Conservation (phyloP, 2,329 filamentous ascomycete species). For the Colletotrichum tofieldiae region DNA sequence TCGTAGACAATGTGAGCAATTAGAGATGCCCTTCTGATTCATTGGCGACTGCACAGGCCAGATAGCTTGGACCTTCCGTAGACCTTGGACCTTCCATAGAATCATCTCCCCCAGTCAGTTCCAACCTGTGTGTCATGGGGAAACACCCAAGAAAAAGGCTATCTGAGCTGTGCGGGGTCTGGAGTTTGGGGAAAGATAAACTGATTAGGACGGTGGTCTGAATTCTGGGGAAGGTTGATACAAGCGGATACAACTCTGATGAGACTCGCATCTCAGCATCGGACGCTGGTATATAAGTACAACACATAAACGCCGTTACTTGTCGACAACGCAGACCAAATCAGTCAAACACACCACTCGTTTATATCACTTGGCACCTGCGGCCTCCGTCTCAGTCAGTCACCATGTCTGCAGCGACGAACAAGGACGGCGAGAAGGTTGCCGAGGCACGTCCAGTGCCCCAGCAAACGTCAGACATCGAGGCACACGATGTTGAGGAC, state of each 20-base stretch:
- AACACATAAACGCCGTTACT: not conserved
- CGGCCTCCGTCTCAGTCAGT: not conserved
- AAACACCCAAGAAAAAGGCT: conserved; percentile 23
- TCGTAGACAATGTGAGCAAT: not conserved
- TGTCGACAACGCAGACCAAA: not conserved
- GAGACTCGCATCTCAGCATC: not conserved
- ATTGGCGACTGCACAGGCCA: not conserved
- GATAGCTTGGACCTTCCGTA: conserved; percentile 42
- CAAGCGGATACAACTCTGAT: not conserved
- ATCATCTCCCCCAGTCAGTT: not conserved
- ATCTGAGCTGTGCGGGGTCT: conserved; percentile 28
- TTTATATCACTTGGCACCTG: not conserved
- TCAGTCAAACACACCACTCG: not conserved
- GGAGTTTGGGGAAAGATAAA: not conserved
- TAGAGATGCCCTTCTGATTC: not conserved
- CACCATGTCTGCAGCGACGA: conserved; percentile 20
- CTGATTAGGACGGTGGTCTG: not conserved
- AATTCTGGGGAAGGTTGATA: conserved; percentile 6
- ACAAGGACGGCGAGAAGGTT: conserved; percentile 16
- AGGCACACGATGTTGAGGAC: conserved; percentile 12
- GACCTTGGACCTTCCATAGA: not conserved
- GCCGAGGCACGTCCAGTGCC: not conserved
- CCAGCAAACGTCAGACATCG: conserved; percentile 12
- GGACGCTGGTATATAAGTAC: not conserved
- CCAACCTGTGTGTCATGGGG: conserved; percentile 22